Conservation (phyloP, 768 basidiomycete genomes). For the Neoboletus brunneissimus region DNA sequence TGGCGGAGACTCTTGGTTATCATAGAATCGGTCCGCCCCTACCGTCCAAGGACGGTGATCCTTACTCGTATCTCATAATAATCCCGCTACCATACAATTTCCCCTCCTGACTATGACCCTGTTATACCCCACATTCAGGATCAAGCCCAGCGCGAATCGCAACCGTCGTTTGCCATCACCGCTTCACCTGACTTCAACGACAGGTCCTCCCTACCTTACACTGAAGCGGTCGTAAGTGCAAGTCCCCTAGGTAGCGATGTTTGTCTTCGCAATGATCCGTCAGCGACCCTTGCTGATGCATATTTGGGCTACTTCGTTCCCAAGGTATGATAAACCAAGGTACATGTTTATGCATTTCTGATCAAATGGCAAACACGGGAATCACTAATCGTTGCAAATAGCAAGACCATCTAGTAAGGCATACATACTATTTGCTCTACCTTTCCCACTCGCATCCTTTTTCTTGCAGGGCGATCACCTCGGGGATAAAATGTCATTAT, state of each 20-base stretch:
- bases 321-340: neutral
- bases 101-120: neutral
- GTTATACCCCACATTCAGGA: neutral
- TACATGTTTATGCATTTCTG: neutral
- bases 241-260: no score
- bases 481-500: neutral
- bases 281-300: neutral
- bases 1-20: neutral
- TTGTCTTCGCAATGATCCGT: neutral
- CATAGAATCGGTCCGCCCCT: neutral
- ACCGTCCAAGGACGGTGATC: neutral
- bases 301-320: neutral
- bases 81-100: neutral
- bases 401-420: neutral
- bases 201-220: neutral
- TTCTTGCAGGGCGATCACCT: neutral
- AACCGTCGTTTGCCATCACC: no score
- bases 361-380: neutral
- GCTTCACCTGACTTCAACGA: neutral
- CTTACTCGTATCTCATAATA: neutral
- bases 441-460: neutral
- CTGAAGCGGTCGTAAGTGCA: neutral
- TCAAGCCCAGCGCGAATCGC: neutral
- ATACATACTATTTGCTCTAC: neutral
- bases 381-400: neutral